Evolutionary conservation across 2,329 filamentous ascomycete species (phyloP).

Genomic region (Xylaria sp.): DNA sequence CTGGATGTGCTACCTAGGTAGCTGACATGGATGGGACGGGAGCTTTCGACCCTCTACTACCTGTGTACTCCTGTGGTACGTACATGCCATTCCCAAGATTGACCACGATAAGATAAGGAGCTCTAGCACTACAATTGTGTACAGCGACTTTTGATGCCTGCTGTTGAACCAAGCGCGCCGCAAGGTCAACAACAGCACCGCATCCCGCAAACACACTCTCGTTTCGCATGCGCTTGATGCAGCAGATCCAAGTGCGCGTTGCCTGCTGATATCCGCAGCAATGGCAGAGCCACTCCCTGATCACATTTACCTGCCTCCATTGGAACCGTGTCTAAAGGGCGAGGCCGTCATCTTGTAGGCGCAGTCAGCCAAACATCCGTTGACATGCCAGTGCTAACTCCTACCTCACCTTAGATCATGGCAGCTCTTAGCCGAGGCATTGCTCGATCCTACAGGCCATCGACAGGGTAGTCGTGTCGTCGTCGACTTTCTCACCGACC

Average conservation of each 20-base stretch:
- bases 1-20: too few species aligned
- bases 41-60: too few species aligned
- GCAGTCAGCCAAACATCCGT: conserved; percentile 10
- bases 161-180: conserved; percentile 17
- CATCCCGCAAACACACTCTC: conserved; percentile 11
- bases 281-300: conserved; percentile 72
- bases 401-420: conserved; percentile 53
- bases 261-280: conserved; percentile 55
- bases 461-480: conserved; percentile 58
- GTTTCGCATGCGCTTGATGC: conserved; percentile 37
- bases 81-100: too few species aligned
- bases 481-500: conserved; percentile 70
- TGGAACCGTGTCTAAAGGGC: conserved; percentile 83
- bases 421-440: conserved; percentile 60
- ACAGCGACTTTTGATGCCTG: too few species aligned
- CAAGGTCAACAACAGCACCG: conserved; percentile 27
- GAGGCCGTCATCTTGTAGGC: conserved; percentile 79
- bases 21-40: too few species aligned
- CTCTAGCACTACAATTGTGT: too few species aligned
- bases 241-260: conserved; percentile 35
- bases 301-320: conserved; percentile 76
- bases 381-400: conserved; percentile 8
- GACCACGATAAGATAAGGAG: too few species aligned
- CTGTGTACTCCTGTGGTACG: too few species aligned
- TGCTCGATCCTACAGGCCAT: conserved; percentile 59